A percentile compares a stretch with the other conserved stretches of the same genome.
These are phyloP conservation scores for Fusarium pseudocircinatum DNA, from an alignment of 2,329 filamentous ascomycete genomes.

Conservation along the genomic window DNA sequence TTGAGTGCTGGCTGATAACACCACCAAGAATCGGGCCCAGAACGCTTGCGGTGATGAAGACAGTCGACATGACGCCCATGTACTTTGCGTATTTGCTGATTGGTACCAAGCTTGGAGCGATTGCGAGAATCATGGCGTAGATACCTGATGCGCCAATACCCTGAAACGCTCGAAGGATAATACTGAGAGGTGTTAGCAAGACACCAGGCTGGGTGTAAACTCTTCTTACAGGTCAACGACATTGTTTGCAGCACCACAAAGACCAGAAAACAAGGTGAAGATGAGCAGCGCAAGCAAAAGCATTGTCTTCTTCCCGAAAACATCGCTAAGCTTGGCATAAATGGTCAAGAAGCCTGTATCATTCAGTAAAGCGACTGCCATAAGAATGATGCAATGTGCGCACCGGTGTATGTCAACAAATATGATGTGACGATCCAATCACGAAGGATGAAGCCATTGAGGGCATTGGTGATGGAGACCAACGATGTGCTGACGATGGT, in stretches of 20 bases:
- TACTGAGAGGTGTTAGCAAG: background rate
- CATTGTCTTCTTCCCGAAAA: constrained; percentile 13
- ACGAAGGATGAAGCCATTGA: constrained; percentile 7
- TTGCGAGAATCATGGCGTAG: constrained; percentile 1
- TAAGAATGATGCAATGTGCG: too few relatives aligned
- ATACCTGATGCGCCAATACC: constrained; percentile 2
- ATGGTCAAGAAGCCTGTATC: background rate
- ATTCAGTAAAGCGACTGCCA: too few relatives aligned
- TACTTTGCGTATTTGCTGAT: constrained; percentile 7
- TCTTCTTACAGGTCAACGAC: background rate
- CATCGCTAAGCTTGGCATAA: background rate
- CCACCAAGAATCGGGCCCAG: background rate
- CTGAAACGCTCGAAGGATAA: constrained; percentile 3
- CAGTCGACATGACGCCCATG: constrained; percentile 6
- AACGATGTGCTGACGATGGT: constrained; percentile 12
- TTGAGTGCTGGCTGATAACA: constrained; percentile 5
- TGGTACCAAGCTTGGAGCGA: background rate
- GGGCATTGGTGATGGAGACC: background rate
- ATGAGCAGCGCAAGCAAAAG: background rate
- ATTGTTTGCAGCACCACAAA: constrained; percentile 1
- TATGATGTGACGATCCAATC: constrained; percentile 16
- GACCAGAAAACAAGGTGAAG: constrained; percentile 2
- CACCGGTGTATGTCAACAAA: background rate
- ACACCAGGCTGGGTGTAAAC: rapidly evolving
- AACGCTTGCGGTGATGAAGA: constrained; percentile 9